Evolutionary conservation across 78 protist genomes (phyloP).

Genomic region (Thecamonas trahens): DNA sequence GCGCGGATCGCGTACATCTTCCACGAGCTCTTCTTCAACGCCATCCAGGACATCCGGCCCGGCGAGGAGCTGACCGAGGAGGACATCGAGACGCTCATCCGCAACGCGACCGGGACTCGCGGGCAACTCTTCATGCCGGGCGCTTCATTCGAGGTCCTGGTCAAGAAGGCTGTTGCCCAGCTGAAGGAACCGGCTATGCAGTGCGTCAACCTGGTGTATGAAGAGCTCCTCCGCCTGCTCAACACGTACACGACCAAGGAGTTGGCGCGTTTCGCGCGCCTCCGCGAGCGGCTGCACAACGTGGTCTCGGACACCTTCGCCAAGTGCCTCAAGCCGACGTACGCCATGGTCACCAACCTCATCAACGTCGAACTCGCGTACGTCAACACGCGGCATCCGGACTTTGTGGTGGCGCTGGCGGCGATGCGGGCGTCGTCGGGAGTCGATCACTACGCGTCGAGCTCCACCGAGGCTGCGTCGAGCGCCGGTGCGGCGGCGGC

Average conservation of each 20-base stretch:
- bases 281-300: conserved; percentile 4
- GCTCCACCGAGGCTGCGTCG: no score
- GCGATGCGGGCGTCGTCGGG: no score
- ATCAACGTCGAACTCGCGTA: conserved; percentile 52
- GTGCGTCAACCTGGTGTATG: conserved; percentile 77
- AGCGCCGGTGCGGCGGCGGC: no score
- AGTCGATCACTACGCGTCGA: no score
- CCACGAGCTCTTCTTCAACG: conserved; percentile 53
- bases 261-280: conserved; percentile 9
- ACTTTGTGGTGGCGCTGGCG: no score
- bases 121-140: conserved; percentile 87
- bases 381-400: conserved; percentile 78
- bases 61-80: conserved; percentile 7
- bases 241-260: not conserved
- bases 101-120: conserved; percentile 70
- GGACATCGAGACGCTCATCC: conserved; percentile 76
- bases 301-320: not conserved
- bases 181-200: conserved; percentile 59
- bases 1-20: conserved; percentile 89
- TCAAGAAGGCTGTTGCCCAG: conserved; percentile 45
- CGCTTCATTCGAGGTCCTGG: conserved; percentile 77
- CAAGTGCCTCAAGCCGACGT: conserved; percentile 1
- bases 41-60: conserved; percentile 39
- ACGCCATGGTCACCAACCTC: conserved; percentile 3
- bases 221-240: conserved; percentile 69